Conservation (phyloP, 1,284 basidiomycete species). For the Irpex sp. region DNA sequence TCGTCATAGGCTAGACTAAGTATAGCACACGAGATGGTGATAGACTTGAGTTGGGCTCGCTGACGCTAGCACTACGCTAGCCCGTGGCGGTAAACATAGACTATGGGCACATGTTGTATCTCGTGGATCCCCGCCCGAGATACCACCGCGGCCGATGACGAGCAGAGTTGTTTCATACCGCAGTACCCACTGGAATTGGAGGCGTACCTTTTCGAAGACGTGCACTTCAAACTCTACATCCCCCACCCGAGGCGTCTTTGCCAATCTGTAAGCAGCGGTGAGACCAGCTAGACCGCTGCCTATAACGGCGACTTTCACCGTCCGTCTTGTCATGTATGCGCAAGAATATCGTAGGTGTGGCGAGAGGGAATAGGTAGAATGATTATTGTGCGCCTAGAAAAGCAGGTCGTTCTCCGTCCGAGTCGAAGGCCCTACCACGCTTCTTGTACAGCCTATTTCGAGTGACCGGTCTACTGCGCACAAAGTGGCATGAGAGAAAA, state of each 20-base stretch:
- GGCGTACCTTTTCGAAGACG: slow-evolving; percentile 66
- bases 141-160: not conserved
- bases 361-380: not conserved
- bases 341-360: not conserved
- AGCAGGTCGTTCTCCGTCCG: not conserved
- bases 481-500: not conserved
- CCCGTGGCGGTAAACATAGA: too few relatives aligned
- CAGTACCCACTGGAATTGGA: not conserved
- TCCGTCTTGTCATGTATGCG: slow-evolving; percentile 21
- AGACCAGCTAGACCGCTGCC: slow-evolving; percentile 73
- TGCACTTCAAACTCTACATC: slow-evolving; percentile 59
- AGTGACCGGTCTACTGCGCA: not conserved
- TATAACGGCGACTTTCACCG: slow-evolving; percentile 61
- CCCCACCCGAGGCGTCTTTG: slow-evolving; percentile 33
- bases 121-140: not conserved
- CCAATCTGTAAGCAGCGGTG: slow-evolving; percentile 60
- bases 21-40: not conserved
- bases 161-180: not conserved
- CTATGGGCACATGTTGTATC: not conserved
- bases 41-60: not conserved
- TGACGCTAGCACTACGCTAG: not conserved
- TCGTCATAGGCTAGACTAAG: not conserved
- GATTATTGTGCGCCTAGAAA: not conserved
- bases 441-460: not conserved
- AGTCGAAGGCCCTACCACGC: not conserved